A percentile compares a stretch with the other conserved stretches of the same genome.
phyloP scores from a whole-genome alignment of 306 rosid genomes.

The Prunus campanulata region DNA sequence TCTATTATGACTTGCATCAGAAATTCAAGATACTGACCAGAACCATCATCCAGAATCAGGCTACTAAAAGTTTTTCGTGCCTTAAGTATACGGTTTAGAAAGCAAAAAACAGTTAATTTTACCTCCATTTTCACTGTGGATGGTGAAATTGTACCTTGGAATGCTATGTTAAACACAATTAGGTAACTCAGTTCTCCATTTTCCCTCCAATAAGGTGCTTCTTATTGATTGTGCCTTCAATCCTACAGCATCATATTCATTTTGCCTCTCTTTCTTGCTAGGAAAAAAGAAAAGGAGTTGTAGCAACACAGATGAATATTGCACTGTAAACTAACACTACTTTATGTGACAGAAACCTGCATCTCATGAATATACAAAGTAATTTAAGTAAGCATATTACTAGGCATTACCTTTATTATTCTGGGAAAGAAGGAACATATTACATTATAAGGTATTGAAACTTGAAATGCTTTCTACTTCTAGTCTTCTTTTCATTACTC shows the following conservation, averaged over 20 bases:
- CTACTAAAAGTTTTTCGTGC: background rate
- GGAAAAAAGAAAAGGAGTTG: background rate
- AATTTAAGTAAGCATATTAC: background rate
- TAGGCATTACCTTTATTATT: background rate
- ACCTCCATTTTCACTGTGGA: background rate
- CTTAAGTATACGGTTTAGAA: background rate
- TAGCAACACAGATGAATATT: background rate
- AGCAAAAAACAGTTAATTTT: background rate
- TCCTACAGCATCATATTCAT: no score
- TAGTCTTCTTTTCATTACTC: background rate
- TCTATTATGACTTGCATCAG: background rate
- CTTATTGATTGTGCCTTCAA: no score
- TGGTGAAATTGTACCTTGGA: background rate
- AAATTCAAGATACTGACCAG: background rate
- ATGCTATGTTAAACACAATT: background rate
- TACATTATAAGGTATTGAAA: background rate
- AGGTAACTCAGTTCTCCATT: background rate
- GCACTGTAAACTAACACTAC: background rate
- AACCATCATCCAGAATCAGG: background rate
- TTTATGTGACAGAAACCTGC: background rate
- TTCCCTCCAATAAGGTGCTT: no score
- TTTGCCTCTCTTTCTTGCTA: background rate
- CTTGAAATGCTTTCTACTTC: background rate
- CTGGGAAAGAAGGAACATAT: background rate
- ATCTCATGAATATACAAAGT: background rate